Evolutionary conservation across 1,139 yeast genomes (phyloP).

Genomic region (Suhomyces bokatorum): DNA sequence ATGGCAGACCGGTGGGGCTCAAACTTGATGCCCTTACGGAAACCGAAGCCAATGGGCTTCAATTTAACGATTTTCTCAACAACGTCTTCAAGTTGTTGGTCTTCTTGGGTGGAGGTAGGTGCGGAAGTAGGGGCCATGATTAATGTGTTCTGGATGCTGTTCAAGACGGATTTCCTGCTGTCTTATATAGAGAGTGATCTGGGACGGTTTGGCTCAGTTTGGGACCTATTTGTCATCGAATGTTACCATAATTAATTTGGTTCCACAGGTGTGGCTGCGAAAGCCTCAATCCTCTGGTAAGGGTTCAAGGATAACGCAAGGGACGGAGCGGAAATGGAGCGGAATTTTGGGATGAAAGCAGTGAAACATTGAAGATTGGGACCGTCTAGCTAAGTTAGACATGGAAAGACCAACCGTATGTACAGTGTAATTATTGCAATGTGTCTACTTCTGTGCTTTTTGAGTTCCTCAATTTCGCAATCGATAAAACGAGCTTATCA

Average conservation of each 20-base stretch:
- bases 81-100: conserved; percentile 14
- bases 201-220: neutral
- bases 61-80: conserved; percentile 14
- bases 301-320: too few species aligned
- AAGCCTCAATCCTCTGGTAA: conserved; percentile 4
- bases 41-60: conserved; percentile 13
- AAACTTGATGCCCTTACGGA: conserved; percentile 9
- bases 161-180: too few species aligned
- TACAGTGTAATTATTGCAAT: too few species aligned
- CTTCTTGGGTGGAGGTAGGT: conserved; percentile 4
- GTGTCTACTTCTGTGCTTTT: too few species aligned
- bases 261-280: conserved; percentile 10
- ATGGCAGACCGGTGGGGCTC: conserved; percentile 9
- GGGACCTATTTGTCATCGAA: conserved; percentile 1
- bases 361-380: too few species aligned
- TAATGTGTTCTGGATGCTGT: neutral
- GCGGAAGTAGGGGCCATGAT: conserved; percentile 17
- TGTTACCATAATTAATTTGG: neutral
- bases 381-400: too few species aligned
- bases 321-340: neutral
- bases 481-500: too few species aligned
- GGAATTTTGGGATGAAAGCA: neutral
- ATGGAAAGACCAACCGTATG: too few species aligned
- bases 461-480: too few species aligned
- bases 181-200: neutral